Percentiles rank a stretch among this genome's conserved stretches.
Conservation (phyloP, 257 asterid species). For the Solanum gracilifrons region DNA sequence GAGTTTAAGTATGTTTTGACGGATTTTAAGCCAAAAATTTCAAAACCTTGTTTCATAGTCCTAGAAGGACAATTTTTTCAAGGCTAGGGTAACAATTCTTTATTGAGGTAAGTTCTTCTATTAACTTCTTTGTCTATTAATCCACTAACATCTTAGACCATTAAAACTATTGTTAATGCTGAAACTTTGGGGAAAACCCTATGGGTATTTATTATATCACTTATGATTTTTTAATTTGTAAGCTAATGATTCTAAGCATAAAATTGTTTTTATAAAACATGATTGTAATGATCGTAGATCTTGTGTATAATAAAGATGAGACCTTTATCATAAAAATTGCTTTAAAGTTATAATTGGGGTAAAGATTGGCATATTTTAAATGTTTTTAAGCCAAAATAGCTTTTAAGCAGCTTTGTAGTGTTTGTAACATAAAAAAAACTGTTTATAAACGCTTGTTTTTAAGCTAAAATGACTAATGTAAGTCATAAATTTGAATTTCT, state of each 20-base stretch:
- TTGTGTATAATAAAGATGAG: not conserved
- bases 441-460: not conserved
- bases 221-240: no score
- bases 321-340: not conserved
- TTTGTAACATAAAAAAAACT: not conserved
- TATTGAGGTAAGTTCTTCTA: not conserved
- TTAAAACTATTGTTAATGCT: not conserved
- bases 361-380: no score
- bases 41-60: no score
- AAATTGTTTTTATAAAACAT: not conserved
- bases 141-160: not conserved
- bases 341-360: not conserved
- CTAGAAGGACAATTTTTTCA: no score
- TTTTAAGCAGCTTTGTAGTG: no score
- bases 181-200: not conserved
- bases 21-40: no score
- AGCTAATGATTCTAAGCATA: not conserved
- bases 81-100: not conserved
- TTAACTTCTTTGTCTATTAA: not conserved
- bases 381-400: not conserved
- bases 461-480: not conserved
- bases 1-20: no score
- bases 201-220: not conserved
- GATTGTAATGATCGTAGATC: not conserved
- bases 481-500: not conserved